Evolutionary conservation across 192 early-diverging fungal genomes (phyloP).

Genomic region (Rhizophagus prolifer): DNA sequence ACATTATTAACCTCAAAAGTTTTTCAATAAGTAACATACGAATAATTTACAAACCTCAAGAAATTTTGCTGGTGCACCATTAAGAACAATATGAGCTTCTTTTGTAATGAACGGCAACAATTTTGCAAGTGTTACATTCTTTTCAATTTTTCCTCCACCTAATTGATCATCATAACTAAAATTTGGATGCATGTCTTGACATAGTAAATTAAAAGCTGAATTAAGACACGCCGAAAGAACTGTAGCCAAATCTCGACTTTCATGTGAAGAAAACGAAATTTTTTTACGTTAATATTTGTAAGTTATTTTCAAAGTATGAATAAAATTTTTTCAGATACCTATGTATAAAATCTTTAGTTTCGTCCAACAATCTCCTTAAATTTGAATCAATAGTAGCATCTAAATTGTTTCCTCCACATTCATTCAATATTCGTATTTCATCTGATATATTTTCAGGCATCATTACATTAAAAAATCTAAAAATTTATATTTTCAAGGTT

Average conservation of each 20-base stretch:
- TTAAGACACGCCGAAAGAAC: conserved; percentile 45
- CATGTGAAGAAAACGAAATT: neutral
- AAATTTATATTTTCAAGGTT: conserved; percentile 5
- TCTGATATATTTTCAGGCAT: conserved; percentile 62
- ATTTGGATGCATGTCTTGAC: conserved; percentile 39
- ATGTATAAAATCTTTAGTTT: conserved; percentile 88
- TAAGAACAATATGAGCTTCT: conserved; percentile 70
- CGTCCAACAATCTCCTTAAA: conserved; percentile 75
- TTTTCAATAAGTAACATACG: neutral
- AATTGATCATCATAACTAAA: conserved; percentile 58
- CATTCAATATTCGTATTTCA: conserved; percentile 60
- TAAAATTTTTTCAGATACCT: conserved; percentile 46
- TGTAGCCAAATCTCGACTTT: conserved; percentile 48
- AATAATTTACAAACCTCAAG: conserved; percentile 49
- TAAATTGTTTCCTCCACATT: conserved; percentile 50
- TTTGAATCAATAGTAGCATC: conserved; percentile 56
- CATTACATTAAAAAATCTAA: conserved; percentile 57
- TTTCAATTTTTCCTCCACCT: conserved; percentile 39
- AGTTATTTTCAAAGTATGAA: neutral
- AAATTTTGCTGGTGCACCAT: conserved; percentile 71
- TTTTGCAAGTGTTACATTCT: conserved; percentile 58
- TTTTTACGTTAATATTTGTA: conserved; percentile 15
- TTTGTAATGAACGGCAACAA: conserved; percentile 66
- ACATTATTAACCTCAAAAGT: neutral
- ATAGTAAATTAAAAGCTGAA: conserved; percentile 44